These are phyloP conservation scores for Tolypocladium ovalisporum DNA, from an alignment of 2,329 filamentous ascomycete genomes.

Conservation along the genomic window DNA sequence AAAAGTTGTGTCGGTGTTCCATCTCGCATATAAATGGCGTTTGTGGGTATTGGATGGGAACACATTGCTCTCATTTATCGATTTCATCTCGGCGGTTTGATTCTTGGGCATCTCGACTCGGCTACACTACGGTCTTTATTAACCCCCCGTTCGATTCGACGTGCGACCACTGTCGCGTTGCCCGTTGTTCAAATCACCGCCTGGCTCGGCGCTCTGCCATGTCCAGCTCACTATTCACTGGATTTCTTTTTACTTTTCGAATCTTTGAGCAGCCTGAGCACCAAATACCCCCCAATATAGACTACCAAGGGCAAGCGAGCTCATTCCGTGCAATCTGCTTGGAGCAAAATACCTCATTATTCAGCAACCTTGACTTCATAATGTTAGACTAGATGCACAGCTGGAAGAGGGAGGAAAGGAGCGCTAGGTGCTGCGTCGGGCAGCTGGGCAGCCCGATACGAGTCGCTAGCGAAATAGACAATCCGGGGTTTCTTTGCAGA, in stretches of 20 bases:
- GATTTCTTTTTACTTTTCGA: slow-evolving; percentile 4
- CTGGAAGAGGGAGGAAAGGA: slow-evolving; percentile 12
- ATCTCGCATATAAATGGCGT: slow-evolving; percentile 8
- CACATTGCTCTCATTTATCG: slow-evolving; percentile 6
- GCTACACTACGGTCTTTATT: slow-evolving; percentile 15
- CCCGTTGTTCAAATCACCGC: neutral
- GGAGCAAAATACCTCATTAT: slow-evolving; percentile 16
- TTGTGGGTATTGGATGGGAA: slow-evolving; percentile 8
- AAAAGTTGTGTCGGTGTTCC: slow-evolving; percentile 6
- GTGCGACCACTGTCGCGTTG: neutral
- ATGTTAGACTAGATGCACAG: slow-evolving; percentile 15
- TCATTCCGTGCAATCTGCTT: slow-evolving; percentile 14
- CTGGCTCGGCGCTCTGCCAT: neutral
- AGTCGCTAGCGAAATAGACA: slow-evolving; percentile 1
- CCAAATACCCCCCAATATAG: slow-evolving; percentile 26
- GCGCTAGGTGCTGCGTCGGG: slow-evolving; percentile 10
- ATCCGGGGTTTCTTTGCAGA: neutral
- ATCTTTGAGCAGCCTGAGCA: slow-evolving; percentile 16
- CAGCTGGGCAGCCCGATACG: slow-evolving; percentile 3
- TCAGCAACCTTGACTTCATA: slow-evolving; percentile 12
- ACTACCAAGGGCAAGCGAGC: slow-evolving; percentile 19
- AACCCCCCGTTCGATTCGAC: slow-evolving; percentile 14
- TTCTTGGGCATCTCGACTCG: slow-evolving; percentile 14
- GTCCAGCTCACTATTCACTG: neutral
- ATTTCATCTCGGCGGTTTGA: slow-evolving; percentile 8